These are phyloP conservation scores for Tulasnella sp. DNA, from an alignment of 768 basidiomycete species.

Conservation along the genomic window DNA sequence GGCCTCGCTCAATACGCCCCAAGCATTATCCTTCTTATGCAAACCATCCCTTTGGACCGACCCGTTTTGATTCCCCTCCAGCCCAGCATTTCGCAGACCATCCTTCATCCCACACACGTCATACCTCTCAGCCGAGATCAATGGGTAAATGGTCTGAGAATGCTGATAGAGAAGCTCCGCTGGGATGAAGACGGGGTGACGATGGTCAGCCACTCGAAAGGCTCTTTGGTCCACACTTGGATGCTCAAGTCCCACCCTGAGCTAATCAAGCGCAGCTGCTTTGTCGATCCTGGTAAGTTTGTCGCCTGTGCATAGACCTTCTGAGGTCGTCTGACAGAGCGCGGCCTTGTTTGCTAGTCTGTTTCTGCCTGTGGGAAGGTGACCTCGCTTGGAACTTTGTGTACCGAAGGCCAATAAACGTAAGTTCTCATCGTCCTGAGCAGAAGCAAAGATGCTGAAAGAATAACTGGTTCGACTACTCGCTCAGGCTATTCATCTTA, in stretches of 20 bases:
- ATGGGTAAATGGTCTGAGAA: constrained; percentile 44
- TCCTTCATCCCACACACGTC: constrained; percentile 68
- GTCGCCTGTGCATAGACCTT: constrained; percentile 4
- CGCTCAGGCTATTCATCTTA: constrained; percentile 63
- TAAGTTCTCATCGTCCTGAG: constrained; percentile 29
- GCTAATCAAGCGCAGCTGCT: constrained; percentile 64
- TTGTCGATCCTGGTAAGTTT: constrained; percentile 61
- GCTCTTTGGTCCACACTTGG: constrained; percentile 82
- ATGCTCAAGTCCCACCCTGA: constrained; percentile 66
- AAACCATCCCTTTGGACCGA: constrained; percentile 40
- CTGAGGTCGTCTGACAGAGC: too few species aligned
- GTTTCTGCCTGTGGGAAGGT: constrained; percentile 91
- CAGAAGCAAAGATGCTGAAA: too few species aligned
- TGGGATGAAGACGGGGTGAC: constrained; percentile 22
- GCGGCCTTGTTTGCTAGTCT: constrained; percentile 35
- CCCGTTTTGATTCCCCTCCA: constrained; percentile 72
- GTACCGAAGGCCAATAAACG: constrained; percentile 56
- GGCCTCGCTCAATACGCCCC: constrained; percentile 66
- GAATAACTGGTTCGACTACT: too few species aligned
- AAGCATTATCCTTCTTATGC: constrained; percentile 43
- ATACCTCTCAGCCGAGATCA: constrained; percentile 54
- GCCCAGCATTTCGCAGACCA: constrained; percentile 74
- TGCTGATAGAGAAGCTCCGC: constrained; percentile 47
- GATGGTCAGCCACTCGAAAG: constrained; percentile 79
- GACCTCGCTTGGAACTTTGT: constrained; percentile 89